Evolutionary conservation across 805 yeast species (phyloP).

Genomic region (Teunomyces funiuensis): DNA sequence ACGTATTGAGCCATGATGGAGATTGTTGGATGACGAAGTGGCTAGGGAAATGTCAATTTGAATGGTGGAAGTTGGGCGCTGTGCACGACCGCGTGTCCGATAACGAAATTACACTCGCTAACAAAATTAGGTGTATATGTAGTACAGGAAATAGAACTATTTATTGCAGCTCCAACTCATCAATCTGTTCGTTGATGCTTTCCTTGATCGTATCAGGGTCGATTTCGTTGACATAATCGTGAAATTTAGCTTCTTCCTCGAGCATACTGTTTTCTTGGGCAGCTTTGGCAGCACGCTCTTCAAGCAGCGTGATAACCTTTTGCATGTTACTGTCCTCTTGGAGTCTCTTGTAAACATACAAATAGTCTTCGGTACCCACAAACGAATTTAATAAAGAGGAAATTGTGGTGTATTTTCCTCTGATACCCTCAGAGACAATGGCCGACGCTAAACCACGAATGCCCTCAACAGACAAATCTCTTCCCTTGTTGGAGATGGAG

Average conservation of each 20-base stretch:
- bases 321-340: constrained; percentile 13
- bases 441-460: not conserved
- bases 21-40: not conserved
- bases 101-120: too few species aligned
- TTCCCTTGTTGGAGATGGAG: not conserved
- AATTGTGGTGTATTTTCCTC: constrained; percentile 9
- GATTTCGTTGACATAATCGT: constrained; percentile 7
- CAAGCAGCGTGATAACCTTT: constrained; percentile 5
- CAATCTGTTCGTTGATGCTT: constrained; percentile 12
- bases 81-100: not conserved
- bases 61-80: constrained; percentile 1
- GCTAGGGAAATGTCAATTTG: not conserved
- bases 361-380: constrained; percentile 20
- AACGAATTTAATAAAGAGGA: constrained; percentile 17
- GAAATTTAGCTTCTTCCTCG: constrained; percentile 1
- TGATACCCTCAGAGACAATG: constrained; percentile 12
- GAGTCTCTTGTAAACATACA: constrained; percentile 30
- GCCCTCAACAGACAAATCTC: not conserved
- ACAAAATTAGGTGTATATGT: not conserved
- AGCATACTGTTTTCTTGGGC: not conserved
- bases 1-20: constrained; percentile 5
- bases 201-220: constrained; percentile 9
- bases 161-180: constrained; percentile 8
- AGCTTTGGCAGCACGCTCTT: not conserved
- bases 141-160: not conserved